Percentiles rank a stretch among this genome's conserved stretches.
Conservation (phyloP, 2,329 filamentous ascomycete genomes). For the Trichoderma sp. region DNA sequence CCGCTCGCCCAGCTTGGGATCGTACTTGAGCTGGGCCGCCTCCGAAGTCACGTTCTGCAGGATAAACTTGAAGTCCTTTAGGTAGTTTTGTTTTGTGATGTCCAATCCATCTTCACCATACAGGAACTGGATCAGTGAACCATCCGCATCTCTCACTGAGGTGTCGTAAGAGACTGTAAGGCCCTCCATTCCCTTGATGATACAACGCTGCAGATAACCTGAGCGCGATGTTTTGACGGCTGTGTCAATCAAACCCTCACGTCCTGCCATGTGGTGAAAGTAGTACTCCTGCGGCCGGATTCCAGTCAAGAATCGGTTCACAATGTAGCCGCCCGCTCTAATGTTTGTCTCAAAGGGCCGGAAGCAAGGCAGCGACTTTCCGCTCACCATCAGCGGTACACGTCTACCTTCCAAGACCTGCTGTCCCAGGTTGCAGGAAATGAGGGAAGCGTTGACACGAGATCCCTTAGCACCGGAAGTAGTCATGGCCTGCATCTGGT, state of each 20-base stretch:
- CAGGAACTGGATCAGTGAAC: conserved; percentile 89
- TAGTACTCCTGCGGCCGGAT: conserved; percentile 98
- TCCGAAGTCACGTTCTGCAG: conserved; percentile 84
- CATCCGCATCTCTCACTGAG: conserved; percentile 91
- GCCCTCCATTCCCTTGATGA: conserved; percentile 99
- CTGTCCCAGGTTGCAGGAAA: conserved; percentile 96
- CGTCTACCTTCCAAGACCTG: conserved; percentile 93
- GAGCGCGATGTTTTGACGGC: conserved; percentile 98
- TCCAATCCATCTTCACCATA: conserved; percentile 97
- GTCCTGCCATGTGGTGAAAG: conserved; percentile 98
- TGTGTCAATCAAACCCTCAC: conserved; percentile 97
- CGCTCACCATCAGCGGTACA: conserved; percentile 96
- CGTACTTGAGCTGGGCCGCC: conserved; percentile 73
- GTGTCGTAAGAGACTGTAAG: conserved; percentile 90
- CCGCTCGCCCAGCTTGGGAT: conserved; percentile 51
- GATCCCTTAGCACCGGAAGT: conserved; percentile 93
- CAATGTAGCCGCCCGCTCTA: conserved; percentile 89
- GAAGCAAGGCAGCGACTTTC: conserved; percentile 94
- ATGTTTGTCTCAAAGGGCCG: conserved; percentile 87
- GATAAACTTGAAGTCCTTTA: conserved; percentile 88
- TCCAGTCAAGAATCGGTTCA: conserved; percentile 95
- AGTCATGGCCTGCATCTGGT: conserved; percentile 99
- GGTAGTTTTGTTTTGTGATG: conserved; percentile 89
- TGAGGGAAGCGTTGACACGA: conserved; percentile 92
- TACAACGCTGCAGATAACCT: conserved; percentile 92